Base-by-base conservation (phyloP, 2,329 filamentous ascomycete genomes). In the Phaeosphaeriaceae sp. region DNA sequence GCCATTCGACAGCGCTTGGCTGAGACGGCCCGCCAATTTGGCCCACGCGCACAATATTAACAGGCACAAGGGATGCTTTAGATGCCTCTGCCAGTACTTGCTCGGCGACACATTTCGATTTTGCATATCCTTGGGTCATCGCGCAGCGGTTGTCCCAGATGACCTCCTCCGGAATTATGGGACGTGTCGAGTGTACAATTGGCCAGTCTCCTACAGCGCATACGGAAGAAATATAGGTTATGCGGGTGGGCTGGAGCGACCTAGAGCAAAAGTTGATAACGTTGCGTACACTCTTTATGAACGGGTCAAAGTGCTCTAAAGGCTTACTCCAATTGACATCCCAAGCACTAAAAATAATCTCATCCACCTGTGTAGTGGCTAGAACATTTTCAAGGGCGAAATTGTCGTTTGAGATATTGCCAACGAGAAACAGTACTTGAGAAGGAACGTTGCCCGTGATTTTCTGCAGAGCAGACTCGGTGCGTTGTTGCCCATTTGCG, bases 261-360 rank as follows among this genome's bases (percentile, higher is more conserved):
- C n/a, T 11, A 6, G 6, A 12, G 29, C 30, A 16, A 17, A 37
- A 45, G 36, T 56, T 33, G 1, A 59, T 46, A n/a, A 43, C 28
- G n/a, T 15, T 50, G 9, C 45, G 53, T 1, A 59, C 34, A 2
- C 42, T 53, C n/a, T 11, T 35, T 64, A 72, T 16, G 63, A 72
- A 30, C 68, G 49, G 42, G 30, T 50, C 47, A 40, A 60, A 63
- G 9, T 50, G 43, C 8, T 7, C 9, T 11, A 61, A 44, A 13
- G 56, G 52, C 20, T 54, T 38, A 39, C 33, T 81, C 71, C 83
- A 84, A 63, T 83, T n/a, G n/a, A n/a, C n/a, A n/a, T n/a, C n/a
- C n/a, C n/a, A n/a, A n/a, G n/a, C n/a, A n/a, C n/a, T n/a, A n/a
- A n/a, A n/a, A n/a, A n/a, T n/a, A n/a, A n/a, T n/a, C n/a, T n/a